Base-by-base conservation (phyloP, 2,329 filamentous ascomycete genomes). In the Thelonectria rubi region DNA sequence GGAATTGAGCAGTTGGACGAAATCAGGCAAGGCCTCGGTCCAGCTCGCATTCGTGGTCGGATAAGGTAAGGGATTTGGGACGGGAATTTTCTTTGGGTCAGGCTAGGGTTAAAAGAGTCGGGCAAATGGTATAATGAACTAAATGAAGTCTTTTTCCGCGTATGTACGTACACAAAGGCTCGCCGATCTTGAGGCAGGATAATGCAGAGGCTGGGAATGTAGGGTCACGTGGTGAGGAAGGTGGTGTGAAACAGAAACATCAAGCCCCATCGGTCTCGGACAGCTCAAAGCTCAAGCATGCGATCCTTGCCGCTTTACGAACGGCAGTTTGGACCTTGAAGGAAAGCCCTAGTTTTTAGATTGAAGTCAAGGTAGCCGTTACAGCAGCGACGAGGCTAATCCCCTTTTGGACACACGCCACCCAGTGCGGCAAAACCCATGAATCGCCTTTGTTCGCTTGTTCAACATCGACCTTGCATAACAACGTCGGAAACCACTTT, bases 1-100 rank as follows among this genome's bases (percentile, higher is more conserved):
- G 95, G 95, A 0, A 83, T 97, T 66, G 89, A 92, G 77, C 92
- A 98, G 81, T 81, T 98, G 62, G 95, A 98, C 67, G 94, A 98
- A 78, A 90, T 99, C 53, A 84, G 95, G 55, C 85, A 86, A 65
- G 92, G 88, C 7, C 77, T 97, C 58, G 94, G 94, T 0, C 91
- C 91, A 24, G 91, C 93, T 30, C 86, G 88, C 62, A 76, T 97
- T 58, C 74, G 65, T 9, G 69, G 69, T 42, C 65, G 68, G 15
- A 55, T 65, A 62, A 67, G 65, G 55, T 67, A 62, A 69, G 17
- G 50, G 30, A 45, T 52, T 18, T 32, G 21, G 47, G 37, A 46
- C 17, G 24, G 26, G 21, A 59, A 55, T 24, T 30, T 9, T 8
- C 7, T 30, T 30, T 30, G 26, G 26, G 26, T 30, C 26, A 47